phyloP scores from a whole-genome alignment of 2,329 filamentous ascomycete genomes.

The Kalaharituber pfeilii region DNA sequence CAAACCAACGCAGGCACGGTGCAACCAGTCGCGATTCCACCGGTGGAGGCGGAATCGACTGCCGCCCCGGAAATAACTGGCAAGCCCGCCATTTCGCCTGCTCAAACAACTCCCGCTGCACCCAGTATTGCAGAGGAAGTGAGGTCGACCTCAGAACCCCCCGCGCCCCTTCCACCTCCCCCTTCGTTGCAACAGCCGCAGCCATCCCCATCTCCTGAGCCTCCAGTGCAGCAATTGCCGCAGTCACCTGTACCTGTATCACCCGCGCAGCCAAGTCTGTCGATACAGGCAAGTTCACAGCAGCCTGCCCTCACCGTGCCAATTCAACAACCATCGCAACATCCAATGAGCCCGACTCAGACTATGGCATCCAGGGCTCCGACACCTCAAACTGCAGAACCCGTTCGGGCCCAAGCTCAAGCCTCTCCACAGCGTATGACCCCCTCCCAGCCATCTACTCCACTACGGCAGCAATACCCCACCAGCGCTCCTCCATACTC shows the following conservation, averaged over 20 bases:
- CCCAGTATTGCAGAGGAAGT: no score
- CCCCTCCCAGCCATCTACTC: background rate
- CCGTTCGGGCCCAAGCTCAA: conserved; percentile 19
- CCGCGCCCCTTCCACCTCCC: no score
- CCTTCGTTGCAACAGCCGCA: background rate
- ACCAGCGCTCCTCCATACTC: conserved; percentile 19
- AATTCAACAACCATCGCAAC: background rate
- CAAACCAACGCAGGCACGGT: no score
- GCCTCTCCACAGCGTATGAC: conserved; percentile 21
- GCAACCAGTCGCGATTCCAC: background rate
- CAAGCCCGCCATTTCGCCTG: no score
- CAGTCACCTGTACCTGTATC: background rate
- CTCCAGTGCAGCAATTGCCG: background rate
- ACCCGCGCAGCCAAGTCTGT: background rate
- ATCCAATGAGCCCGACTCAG: background rate
- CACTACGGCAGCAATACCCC: background rate
- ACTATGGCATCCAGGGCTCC: background rate
- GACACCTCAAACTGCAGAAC: background rate
- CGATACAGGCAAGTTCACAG: background rate
- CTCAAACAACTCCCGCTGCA: background rate
- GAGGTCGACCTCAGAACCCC: no score
- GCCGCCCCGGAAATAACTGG: no score
- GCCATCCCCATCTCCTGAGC: background rate
- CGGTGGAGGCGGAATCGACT: background rate
- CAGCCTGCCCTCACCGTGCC: background rate